These are phyloP conservation scores for Aristolochia contorta DNA, from an alignment of 164 flowering plant species.

Conservation along the genomic window DNA sequence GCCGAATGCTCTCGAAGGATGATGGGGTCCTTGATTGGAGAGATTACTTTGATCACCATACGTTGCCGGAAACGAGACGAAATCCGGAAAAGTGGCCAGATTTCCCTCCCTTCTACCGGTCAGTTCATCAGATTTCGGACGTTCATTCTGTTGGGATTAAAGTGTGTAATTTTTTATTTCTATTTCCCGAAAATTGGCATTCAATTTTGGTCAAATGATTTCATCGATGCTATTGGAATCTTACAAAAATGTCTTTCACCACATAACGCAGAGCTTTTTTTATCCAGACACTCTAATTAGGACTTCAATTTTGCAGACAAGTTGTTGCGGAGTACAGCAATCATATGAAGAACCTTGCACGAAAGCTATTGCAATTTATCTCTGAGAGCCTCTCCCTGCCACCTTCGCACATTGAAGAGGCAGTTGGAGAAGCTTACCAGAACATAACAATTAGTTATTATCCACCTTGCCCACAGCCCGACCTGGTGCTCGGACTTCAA, in stretches of 20 bases:
- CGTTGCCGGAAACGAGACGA: constrained; percentile 63
- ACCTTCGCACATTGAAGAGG: constrained; percentile 49
- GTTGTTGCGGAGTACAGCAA: constrained; percentile 52
- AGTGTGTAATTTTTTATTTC: no score
- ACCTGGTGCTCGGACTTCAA: constrained; percentile 84
- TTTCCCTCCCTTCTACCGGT: constrained; percentile 52
- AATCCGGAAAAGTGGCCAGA: constrained; percentile 65
- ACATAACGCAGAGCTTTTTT: not conserved
- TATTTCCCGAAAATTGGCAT: no score
- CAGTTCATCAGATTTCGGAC: not conserved
- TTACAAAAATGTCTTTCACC: no score
- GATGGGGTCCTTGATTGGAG: constrained; percentile 81
- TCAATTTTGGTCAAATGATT: no score
- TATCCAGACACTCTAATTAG: not conserved
- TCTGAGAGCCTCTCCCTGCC: constrained; percentile 59
- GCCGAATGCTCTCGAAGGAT: constrained; percentile 53
- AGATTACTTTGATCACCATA: constrained; percentile 91
- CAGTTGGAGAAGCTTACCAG: constrained; percentile 74
- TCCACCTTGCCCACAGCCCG: constrained; percentile 94
- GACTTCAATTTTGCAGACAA: constrained; percentile 21
- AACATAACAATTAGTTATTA: constrained; percentile 83
- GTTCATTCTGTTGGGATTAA: no score
- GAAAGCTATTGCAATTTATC: constrained; percentile 42
- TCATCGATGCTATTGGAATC: no score
- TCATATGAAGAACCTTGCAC: constrained; percentile 51